Evolutionary conservation across 108 stramenopile genomes (phyloP).

Genomic region (Fragilariopsis cylindrus): DNA sequence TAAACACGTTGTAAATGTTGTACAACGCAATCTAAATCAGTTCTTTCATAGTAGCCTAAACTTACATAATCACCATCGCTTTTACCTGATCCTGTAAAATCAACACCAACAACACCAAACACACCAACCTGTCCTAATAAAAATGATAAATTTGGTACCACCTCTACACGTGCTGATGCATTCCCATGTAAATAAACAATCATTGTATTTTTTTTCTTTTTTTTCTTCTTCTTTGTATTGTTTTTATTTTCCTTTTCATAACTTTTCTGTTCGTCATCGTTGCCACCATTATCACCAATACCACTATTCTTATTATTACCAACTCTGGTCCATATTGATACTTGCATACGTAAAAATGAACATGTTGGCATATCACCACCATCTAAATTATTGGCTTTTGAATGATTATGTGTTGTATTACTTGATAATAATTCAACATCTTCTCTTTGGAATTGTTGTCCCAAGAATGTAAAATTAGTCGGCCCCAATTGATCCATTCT

Average conservation of each 20-base stretch:
- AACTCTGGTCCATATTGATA: constrained; percentile 13
- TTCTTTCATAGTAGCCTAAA: constrained; percentile 93
- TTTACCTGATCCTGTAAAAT: constrained; percentile 94
- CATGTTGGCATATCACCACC: not conserved
- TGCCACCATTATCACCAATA: not conserved
- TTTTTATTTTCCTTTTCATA: not conserved
- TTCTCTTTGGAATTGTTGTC: constrained; percentile 73
- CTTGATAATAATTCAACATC: constrained; percentile 65
- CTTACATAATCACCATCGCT: constrained; percentile 93
- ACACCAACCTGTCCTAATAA: constrained; percentile 75
- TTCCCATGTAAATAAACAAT: constrained; percentile 93
- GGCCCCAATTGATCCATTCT: constrained; percentile 53
- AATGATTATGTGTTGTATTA: not conserved
- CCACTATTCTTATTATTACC: not conserved
- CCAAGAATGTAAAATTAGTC: constrained; percentile 59
- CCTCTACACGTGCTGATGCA: constrained; percentile 77
- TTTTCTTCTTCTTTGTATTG: too few species aligned
- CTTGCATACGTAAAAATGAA: constrained; percentile 11
- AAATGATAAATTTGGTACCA: constrained; percentile 77
- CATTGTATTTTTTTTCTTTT: constrained; percentile 35
- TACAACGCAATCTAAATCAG: constrained; percentile 87
- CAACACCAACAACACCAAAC: constrained; percentile 87
- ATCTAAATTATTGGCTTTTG: not conserved
- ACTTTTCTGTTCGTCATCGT: not conserved
- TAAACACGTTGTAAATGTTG: constrained; percentile 80